These are phyloP conservation scores for Herpetospermum pedunculosum DNA, from an alignment of 306 rosid species.

Conservation along the genomic window DNA sequence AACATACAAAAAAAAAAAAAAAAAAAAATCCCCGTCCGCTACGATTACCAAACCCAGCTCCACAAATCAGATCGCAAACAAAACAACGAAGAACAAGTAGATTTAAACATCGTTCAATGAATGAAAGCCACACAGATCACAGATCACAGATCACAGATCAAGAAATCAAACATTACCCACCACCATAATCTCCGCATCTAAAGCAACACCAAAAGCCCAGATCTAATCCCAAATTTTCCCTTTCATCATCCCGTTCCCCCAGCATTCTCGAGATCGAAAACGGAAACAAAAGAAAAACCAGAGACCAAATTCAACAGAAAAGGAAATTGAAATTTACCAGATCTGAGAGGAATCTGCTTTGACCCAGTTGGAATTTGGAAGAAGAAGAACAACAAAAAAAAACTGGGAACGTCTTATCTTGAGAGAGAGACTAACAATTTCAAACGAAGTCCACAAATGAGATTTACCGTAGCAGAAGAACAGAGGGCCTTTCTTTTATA, in stretches of 20 bases:
- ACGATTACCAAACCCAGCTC: not conserved
- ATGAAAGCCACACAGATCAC: not conserved
- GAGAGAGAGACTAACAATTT: not conserved
- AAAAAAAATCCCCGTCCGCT: not conserved
- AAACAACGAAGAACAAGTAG: not conserved
- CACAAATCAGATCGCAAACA: not conserved
- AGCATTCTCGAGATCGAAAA: not conserved
- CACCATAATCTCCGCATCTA: not conserved
- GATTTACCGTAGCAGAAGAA: not conserved
- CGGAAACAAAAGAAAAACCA: not conserved
- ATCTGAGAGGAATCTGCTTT: not conserved
- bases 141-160: conserved; percentile 8
- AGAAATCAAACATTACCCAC: not conserved
- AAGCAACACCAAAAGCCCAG: conserved; percentile 7
- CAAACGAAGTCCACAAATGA: not conserved
- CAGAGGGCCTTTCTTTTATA: not conserved
- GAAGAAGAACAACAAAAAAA: no score
- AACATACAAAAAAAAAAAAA: not conserved
- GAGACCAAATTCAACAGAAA: not conserved
- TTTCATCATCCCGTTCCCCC: not conserved
- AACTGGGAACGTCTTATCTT: not conserved
- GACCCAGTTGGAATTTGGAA: not conserved
- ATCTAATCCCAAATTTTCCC: not conserved
- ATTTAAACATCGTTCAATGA: not conserved
- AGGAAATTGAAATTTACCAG: not conserved